Base-by-base conservation (phyloP, 192 early-diverging fungal genomes). In the Coemansia furcata region DNA sequence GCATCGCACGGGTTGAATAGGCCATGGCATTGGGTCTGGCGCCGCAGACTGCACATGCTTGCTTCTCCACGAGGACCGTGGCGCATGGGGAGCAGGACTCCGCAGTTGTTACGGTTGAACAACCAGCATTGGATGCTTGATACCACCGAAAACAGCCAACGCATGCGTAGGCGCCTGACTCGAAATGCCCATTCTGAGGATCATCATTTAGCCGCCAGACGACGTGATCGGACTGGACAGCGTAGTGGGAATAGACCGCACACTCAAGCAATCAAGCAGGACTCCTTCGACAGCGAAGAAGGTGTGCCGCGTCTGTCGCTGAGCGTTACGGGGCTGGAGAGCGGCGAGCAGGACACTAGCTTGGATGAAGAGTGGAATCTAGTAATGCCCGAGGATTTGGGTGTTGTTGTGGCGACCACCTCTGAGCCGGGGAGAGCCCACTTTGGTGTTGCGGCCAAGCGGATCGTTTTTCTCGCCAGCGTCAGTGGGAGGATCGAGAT, bases 111-210 rank as follows among this genome's bases (percentile, higher is more conserved):
- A 15, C 4, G 15, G 4, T 23, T 49, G 11, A 62, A 36, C 12
- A 49, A 21, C 14, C 77, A 72, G 63, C 69, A 46, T 11, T 80
- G 78, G 78, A 72, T 75, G 47, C 62, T 80, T 12, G 78, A 80
- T 30, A 32, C n/a, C 12, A n/a, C 66, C 2, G 78, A 80, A 23
- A 75, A 80, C 69, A 69, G 57, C 54, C 49, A 44, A 26, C 72
- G 78, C 19, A 80, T 80, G 78, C 54, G 73, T n/a, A 54, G 72
- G 11, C 73, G 73, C 38, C 52, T 80, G 46, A 37, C 55, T 9
- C 50, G 55, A 37, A 75, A 72, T 38, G 19, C 30, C 1, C 66
- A 66, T 38, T 72, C 42, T 30, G 73, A 74, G 59, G 67, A 66
- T 43, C 78, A 80, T 29, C 49, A 30, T 7, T 12, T 69, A 40